Conservation (phyloP, 257 asterid genomes). For the Pogostemon cablin region DNA sequence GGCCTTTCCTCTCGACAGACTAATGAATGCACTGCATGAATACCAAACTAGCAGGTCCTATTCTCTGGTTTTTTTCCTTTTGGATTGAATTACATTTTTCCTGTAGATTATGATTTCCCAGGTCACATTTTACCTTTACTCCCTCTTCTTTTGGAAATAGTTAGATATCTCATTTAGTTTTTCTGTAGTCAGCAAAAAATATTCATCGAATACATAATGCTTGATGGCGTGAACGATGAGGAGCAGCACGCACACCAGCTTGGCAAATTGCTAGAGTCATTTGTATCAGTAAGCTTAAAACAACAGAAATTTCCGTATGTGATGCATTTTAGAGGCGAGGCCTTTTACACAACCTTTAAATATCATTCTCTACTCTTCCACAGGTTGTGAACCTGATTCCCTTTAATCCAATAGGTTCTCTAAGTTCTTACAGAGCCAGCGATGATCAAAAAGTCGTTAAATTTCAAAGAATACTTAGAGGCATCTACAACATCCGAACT, state of each 20-base stretch:
- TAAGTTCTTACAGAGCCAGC: conserved; percentile 67
- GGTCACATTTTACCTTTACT: no score
- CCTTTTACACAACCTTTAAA: conserved; percentile 17
- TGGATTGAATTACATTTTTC: conserved; percentile 1
- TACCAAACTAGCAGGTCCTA: conserved; percentile 78
- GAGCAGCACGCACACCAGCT: conserved; percentile 94
- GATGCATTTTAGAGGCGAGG: conserved; percentile 15
- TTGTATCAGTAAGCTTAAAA: conserved; percentile 65
- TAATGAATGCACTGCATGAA: conserved; percentile 73
- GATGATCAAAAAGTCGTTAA: conserved; percentile 56
- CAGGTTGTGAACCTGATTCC: conserved; percentile 98
- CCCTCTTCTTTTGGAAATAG: conserved; percentile 12
- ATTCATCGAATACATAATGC: conserved; percentile 97
- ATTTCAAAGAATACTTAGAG: conserved; percentile 85
- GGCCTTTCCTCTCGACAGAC: conserved; percentile 89
- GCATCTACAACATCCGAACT: conserved; percentile 75
- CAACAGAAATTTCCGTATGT: neutral
- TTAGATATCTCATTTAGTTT: conserved; percentile 41
- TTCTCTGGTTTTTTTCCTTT: conserved; percentile 18
- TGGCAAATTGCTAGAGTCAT: conserved; percentile 72
- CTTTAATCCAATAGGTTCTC: conserved; percentile 87
- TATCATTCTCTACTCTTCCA: conserved; percentile 21
- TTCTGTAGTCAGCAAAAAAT: conserved; percentile 84
- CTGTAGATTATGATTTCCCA: neutral
- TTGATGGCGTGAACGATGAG: conserved; percentile 86